phyloP scores from a whole-genome alignment of 1,284 basidiomycete species.

The Ustilago trichophora region DNA sequence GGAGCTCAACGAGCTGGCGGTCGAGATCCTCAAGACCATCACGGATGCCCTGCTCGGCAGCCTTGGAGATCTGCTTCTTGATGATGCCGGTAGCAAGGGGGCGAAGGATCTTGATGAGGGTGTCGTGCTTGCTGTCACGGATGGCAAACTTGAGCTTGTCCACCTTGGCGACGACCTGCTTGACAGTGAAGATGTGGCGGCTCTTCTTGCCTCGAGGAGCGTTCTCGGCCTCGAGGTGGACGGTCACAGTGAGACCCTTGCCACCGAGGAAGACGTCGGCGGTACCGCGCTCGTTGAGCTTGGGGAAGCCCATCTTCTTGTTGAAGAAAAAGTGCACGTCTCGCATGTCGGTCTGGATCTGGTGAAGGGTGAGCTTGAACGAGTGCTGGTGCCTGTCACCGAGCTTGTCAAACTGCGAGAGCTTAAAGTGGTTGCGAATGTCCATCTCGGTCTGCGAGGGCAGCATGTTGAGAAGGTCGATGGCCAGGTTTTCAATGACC shows the following conservation, averaged over 20 bases:
- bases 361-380: constrained; percentile 69
- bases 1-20: constrained; percentile 82
- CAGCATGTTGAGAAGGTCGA: constrained; percentile 76
- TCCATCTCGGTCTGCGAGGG: constrained; percentile 80
- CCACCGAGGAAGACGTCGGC: constrained; percentile 90
- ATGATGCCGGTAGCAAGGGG: constrained; percentile 71
- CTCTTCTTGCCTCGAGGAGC: constrained; percentile 65
- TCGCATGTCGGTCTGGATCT: constrained; percentile 93
- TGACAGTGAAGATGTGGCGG: constrained; percentile 78
- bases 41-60: constrained; percentile 78
- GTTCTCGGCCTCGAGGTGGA: constrained; percentile 73
- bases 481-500: constrained; percentile 89
- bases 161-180: constrained; percentile 80
- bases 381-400: constrained; percentile 54
- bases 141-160: constrained; percentile 88
- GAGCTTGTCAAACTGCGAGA: constrained; percentile 67
- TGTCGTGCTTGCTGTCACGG: constrained; percentile 87
- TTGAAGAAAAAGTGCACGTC: constrained; percentile 82
- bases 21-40: constrained; percentile 86
- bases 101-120: constrained; percentile 83
- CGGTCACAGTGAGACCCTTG: constrained; percentile 72
- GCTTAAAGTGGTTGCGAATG: constrained; percentile 82
- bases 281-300: constrained; percentile 85
- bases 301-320: constrained; percentile 74
- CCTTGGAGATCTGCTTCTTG: constrained; percentile 89